Conservation (phyloP, 805 yeast species). For the Spathaspora gorwiae region DNA sequence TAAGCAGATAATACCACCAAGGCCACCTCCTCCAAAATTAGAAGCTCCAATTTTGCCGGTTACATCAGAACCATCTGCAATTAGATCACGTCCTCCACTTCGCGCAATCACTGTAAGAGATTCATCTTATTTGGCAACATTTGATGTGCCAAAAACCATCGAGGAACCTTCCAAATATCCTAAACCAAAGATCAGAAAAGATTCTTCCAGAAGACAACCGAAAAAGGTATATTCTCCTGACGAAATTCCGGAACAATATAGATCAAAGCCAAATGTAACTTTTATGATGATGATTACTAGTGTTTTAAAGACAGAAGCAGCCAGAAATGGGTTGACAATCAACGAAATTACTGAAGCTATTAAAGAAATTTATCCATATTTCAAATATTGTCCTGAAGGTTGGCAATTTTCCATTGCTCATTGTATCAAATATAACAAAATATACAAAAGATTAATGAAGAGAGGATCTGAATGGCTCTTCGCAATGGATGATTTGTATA, state of each 20-base stretch:
- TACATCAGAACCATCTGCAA: slow-evolving; percentile 18
- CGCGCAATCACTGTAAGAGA: slow-evolving; percentile 26
- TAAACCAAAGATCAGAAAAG: slow-evolving; percentile 29
- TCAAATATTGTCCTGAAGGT: slow-evolving; percentile 90
- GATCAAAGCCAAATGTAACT: slow-evolving; percentile 79
- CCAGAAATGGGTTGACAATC: slow-evolving; percentile 61
- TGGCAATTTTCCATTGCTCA: slow-evolving; percentile 97
- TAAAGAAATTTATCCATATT: slow-evolving; percentile 84
- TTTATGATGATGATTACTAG: slow-evolving; percentile 78
- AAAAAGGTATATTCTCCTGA: slow-evolving; percentile 69
- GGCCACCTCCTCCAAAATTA: slow-evolving; percentile 35
- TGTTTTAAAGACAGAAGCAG: slow-evolving; percentile 64
- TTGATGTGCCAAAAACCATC: slow-evolving; percentile 31
- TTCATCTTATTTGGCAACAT: slow-evolving; percentile 15
- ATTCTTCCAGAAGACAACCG: slow-evolving; percentile 42
- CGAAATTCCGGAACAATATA: slow-evolving; percentile 83
- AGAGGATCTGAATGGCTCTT: slow-evolving; percentile 77
- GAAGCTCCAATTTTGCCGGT: slow-evolving; percentile 27
- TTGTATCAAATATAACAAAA: slow-evolving; percentile 79
- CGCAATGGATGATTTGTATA: slow-evolving; percentile 84
- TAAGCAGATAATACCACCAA: slow-evolving; percentile 12
- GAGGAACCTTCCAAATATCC: slow-evolving; percentile 28
- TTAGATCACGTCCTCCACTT: slow-evolving; percentile 16
- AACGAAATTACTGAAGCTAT: slow-evolving; percentile 80
- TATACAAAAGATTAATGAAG: slow-evolving; percentile 56